Evolutionary conservation across 73 alveolate species (phyloP).

Genomic region (Stentor coeruleus): DNA sequence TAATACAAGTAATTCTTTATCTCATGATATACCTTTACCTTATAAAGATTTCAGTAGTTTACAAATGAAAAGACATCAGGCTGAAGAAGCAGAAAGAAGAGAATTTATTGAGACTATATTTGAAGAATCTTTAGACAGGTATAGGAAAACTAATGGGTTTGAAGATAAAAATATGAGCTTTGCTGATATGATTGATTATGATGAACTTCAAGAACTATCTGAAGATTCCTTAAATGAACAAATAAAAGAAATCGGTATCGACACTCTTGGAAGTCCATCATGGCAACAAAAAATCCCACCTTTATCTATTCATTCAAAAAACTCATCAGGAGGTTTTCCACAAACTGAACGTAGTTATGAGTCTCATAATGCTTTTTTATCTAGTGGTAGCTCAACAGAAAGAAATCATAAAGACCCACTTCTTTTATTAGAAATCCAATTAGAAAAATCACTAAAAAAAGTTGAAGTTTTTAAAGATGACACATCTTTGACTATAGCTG

Average conservation of each 20-base stretch:
- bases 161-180: constrained; percentile 15
- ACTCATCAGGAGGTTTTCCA: background rate
- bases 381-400: constrained; percentile 4
- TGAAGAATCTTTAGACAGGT: no score
- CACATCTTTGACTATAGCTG: background rate
- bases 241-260: background rate
- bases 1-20: background rate
- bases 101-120: background rate
- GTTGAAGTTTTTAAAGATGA: background rate
- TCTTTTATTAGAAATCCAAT: background rate
- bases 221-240: background rate
- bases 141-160: no score
- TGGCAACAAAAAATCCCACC: constrained; percentile 28
- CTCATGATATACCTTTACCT: background rate
- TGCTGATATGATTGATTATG: background rate
- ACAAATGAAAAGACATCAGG: background rate
- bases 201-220: background rate
- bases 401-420: constrained; percentile 19
- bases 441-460: background rate
- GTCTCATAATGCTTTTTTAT: background rate
- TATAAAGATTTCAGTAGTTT: background rate
- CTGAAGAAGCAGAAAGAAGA: background rate
- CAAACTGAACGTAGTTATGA: background rate
- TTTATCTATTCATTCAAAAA: background rate
- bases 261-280: constrained; percentile 13